Evolutionary conservation across 345 rosid species (phyloP), one percentile per base, ranked within the genome.

Genomic region (Triadica sebifera): DNA sequence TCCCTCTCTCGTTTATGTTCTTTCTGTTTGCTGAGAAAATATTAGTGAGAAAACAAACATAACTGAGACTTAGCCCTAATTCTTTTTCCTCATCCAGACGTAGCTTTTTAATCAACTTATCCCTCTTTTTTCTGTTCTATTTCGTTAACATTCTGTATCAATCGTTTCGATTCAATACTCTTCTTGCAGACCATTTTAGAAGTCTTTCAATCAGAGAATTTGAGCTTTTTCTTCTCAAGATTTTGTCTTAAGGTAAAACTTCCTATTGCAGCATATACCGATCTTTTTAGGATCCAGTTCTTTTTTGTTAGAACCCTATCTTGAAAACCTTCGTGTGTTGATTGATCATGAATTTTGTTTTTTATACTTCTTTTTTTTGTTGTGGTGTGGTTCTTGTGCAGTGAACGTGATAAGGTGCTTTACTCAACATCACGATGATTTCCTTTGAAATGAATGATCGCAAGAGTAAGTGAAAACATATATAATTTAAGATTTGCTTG

Each of bases 371-470:
- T 29, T 24, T 71, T 20, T 0, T 52, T 56, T n/a, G 19, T 24
- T 39, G 17, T 63, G 12, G 2, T 56, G 7, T 43, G 29, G 19
- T 62, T 68, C 9, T 53, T 60, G 13, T 68, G 67, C 70, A 67
- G 75, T 76, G 70, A 70, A 67, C 43, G 46, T 55, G 61, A 46
- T 13, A 25, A 45, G 65, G 39, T 25, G 15, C 38, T 10, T 60
- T 41, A 67, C 16, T 58, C 76, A 25, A 52, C 50, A 49, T 34
- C 72, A 37, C 77, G 6, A 86, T 86, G 89, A 86, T 82, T 82
- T 80, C 86, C 76, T 84, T 86, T 53, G 89, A 86, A 68, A 84
- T 86, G 89, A 86, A 84, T 72, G 89, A 86, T 71, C 89, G 86
- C 45, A 86, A 86, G 69, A 86, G 89, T 86, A 59, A 80, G 89